Conservation (phyloP, 441 rosid species). For the Corymbia citriodora region DNA sequence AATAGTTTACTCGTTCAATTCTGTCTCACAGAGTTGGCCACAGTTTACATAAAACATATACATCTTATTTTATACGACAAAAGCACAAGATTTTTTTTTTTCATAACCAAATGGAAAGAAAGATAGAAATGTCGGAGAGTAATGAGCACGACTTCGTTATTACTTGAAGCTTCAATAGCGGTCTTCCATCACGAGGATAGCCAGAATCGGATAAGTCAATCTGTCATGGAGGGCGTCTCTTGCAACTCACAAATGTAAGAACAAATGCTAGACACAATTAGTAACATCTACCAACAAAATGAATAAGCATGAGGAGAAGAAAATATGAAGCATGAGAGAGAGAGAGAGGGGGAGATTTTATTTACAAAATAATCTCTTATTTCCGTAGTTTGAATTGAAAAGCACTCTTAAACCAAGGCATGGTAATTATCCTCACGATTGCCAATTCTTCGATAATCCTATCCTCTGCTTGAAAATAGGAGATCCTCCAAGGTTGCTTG, state of each 20-base stretch:
- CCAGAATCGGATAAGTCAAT: neutral
- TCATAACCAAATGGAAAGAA: neutral
- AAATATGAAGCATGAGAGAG: neutral
- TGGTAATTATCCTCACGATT: neutral
- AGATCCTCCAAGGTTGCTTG: neutral
- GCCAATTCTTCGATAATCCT: neutral
- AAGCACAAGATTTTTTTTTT: neutral
- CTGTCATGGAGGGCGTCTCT: neutral
- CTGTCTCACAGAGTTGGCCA: neutral
- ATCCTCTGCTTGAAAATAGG: neutral
- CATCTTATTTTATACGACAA: neutral
- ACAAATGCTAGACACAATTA: neutral
- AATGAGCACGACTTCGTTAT: neutral
- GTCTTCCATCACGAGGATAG: neutral
- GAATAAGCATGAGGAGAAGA: neutral
- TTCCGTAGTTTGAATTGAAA: neutral
- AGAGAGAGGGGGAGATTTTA: neutral
- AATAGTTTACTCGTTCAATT: neutral
- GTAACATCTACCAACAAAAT: neutral
- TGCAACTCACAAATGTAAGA: neutral
- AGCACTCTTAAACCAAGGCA: neutral
- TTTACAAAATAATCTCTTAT: neutral
- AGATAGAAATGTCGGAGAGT: neutral
- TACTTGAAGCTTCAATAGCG: neutral
- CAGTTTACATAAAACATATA: neutral